Evolutionary conservation across 2,329 filamentous ascomycete genomes (phyloP).

Genomic region (Orbilia oligospora): DNA sequence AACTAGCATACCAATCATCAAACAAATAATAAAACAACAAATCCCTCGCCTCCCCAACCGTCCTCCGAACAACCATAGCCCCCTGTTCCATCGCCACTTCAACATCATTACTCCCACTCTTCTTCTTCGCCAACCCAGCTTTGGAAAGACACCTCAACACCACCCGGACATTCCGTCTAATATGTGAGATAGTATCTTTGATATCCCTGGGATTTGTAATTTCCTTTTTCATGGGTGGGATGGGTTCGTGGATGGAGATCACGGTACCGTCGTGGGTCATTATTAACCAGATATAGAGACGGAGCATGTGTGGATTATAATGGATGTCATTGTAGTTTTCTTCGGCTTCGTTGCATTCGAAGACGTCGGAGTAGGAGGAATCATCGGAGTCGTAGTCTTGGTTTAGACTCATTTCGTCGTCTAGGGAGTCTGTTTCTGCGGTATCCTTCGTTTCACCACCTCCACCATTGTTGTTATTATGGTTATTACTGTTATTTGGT

Average conservation of each 20-base stretch:
- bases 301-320: slow-evolving; percentile 67
- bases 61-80: slow-evolving; percentile 65
- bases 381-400: slow-evolving; percentile 40
- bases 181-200: slow-evolving; percentile 62
- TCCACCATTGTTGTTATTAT: too few relatives aligned
- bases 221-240: slow-evolving; percentile 66
- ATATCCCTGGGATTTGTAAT: slow-evolving; percentile 41
- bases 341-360: slow-evolving; percentile 61
- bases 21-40: slow-evolving; percentile 78
- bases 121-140: slow-evolving; percentile 68
- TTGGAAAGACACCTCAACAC: slow-evolving; percentile 63
- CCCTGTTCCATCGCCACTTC: slow-evolving; percentile 66
- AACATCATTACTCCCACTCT: slow-evolving; percentile 70
- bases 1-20: slow-evolving; percentile 77
- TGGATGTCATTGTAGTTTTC: slow-evolving; percentile 60
- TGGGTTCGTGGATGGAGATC: slow-evolving; percentile 68
- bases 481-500: slow-evolving; percentile 62
- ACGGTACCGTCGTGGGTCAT: slow-evolving; percentile 68
- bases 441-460: neutral
- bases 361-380: slow-evolving; percentile 45
- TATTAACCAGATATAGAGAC: slow-evolving; percentile 71
- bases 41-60: slow-evolving; percentile 71
- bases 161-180: slow-evolving; percentile 63
- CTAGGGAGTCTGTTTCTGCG: slow-evolving; percentile 32
- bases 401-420: slow-evolving; percentile 50